A percentile compares a stretch with the other conserved stretches of the same genome.
These are phyloP conservation scores for Neonectria faginata DNA, from an alignment of 2,329 filamentous ascomycete species.

Conservation along the genomic window DNA sequence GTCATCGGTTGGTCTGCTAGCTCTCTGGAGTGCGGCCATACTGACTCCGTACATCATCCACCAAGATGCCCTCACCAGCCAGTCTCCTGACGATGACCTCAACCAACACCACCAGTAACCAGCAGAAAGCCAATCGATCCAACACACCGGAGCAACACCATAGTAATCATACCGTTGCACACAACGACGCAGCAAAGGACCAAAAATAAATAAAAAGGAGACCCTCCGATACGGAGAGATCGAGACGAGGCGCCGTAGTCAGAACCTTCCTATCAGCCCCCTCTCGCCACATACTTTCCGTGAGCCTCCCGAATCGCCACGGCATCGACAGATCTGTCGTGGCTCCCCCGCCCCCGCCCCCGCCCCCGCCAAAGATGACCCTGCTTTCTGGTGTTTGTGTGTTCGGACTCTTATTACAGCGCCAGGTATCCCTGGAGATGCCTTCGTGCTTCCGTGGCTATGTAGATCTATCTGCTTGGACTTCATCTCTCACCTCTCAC, in stretches of 20 bases:
- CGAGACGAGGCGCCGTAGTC: background rate
- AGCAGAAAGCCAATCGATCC: background rate
- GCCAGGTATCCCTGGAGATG: background rate
- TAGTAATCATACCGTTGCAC: no score
- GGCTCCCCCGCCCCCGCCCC: background rate
- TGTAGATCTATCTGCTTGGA: background rate
- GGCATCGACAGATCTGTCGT: slow-evolving; percentile 14
- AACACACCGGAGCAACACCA: background rate
- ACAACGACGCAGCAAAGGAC: no score
- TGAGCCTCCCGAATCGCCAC: slow-evolving; percentile 8
- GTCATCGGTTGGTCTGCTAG: background rate
- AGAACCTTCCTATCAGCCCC: background rate
- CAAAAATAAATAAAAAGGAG: background rate
- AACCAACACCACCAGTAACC: background rate
- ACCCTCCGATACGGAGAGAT: background rate
- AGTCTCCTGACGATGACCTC: no score
- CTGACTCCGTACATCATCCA: background rate
- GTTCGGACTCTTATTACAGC: no score
- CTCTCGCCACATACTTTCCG: background rate
- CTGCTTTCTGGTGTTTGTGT: no score
- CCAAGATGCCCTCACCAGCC: no score
- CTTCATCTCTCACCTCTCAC: background rate
- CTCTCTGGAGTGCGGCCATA: background rate
- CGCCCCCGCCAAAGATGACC: no score
- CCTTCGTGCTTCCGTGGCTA: background rate